phyloP scores from a whole-genome alignment of 257 asterid genomes.

The Forsythia viridissima region DNA sequence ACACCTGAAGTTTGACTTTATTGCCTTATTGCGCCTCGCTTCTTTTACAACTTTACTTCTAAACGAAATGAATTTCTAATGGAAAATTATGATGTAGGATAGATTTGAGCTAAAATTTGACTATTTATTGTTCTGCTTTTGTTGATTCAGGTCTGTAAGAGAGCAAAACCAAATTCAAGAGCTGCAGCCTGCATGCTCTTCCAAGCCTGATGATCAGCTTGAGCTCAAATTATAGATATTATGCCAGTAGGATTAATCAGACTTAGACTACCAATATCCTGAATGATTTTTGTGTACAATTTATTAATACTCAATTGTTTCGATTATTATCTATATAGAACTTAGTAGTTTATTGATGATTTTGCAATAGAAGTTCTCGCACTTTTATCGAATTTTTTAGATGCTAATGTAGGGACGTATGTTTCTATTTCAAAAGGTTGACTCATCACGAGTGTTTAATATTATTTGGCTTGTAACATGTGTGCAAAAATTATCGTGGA shows the following conservation, averaged over 20 bases:
- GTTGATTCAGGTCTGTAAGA: slow-evolving; percentile 10
- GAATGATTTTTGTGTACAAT: neutral
- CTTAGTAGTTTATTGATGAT: neutral
- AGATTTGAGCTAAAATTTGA: neutral
- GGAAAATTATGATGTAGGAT: too few species aligned
- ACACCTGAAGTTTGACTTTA: too few species aligned
- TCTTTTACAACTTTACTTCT: too few species aligned
- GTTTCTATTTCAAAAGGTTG: too few species aligned
- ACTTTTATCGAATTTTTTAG: too few species aligned
- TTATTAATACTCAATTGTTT: neutral
- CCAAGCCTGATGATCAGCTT: slow-evolving; percentile 3
- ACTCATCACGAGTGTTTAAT: too few species aligned
- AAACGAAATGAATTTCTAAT: too few species aligned
- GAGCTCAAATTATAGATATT: slow-evolving; percentile 20
- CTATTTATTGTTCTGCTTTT: neutral
- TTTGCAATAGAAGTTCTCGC: too few species aligned
- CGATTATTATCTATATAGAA: neutral
- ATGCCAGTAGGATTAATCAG: neutral
- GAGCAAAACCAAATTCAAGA: slow-evolving; percentile 23
- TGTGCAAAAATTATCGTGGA: too few species aligned
- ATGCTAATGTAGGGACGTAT: too few species aligned
- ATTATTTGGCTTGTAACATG: too few species aligned
- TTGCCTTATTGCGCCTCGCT: too few species aligned
- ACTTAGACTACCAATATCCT: neutral
- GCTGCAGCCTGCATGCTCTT: neutral